Evolutionary conservation across 2,329 filamentous ascomycete genomes (phyloP), one percentile per base, ranked within the genome.

Genomic region (Eurotiales sp.): DNA sequence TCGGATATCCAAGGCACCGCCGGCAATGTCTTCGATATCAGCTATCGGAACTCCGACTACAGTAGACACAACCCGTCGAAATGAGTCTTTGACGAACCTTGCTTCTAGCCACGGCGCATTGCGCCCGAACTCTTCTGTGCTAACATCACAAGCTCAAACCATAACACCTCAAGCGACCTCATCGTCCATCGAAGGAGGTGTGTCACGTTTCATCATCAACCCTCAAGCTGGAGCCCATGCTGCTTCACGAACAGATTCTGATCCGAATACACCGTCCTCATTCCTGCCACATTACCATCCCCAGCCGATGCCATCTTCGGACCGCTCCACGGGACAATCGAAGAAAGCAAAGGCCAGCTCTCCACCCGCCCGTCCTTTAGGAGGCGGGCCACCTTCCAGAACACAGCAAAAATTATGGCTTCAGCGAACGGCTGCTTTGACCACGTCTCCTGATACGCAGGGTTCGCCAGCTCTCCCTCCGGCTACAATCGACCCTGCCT

Each of bases 361-460:
- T 7, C 65, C 69, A 25, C 65, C 66, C 15, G 59, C 65, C 7
- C 61, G 66, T 11, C 64, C 63, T n/a, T 61, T 61, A 4, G 66
- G 66, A n/a, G 56, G 59, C n/a, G 69, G 72, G 45, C 64, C 68
- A 6, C 66, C 64, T 15, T 76, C 73, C n/a, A 67, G 73, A 45
- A 76, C 73, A 4, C 72, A 76, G 55, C 73, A 76, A 56, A 74
- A 74, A 54, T 65, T 76, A 11, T 75, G 73, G 69, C 64, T 76
- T 37, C 72, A 76, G 53, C 68, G 73, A 41, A 74, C 72, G 10
- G 72, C 72, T 21, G 64, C 70, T 10, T 59, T 73, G 14, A 72
- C 72, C 27, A 73, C 72, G 43, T 74, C 72, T 15, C 70, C 71
- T 4, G 70, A 73, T 52, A 54, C 58, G 12, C 67, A 70, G 60